Conservation (phyloP, 257 asterid genomes). For the Paraleonurus japonicus region DNA sequence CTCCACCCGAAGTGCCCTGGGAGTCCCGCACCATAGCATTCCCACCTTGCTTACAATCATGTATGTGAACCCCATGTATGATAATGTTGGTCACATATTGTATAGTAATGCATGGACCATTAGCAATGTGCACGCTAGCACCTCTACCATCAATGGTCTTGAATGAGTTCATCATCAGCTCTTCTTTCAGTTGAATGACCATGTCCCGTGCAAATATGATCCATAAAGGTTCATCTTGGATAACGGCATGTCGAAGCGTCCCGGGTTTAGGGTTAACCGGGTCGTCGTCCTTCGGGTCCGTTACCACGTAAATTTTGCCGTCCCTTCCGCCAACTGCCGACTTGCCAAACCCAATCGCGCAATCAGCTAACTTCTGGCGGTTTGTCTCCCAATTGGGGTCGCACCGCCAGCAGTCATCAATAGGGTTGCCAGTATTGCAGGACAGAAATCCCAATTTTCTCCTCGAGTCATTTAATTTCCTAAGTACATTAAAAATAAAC, state of each 20-base stretch:
- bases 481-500: slow-evolving; percentile 12
- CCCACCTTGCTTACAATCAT: slow-evolving; percentile 70
- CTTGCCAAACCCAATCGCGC: slow-evolving; percentile 66
- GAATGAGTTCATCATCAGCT: slow-evolving; percentile 61
- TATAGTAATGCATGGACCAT: slow-evolving; percentile 67
- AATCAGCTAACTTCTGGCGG: slow-evolving; percentile 54
- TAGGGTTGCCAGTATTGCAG: slow-evolving; percentile 59
- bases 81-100: slow-evolving; percentile 60
- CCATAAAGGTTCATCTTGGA: slow-evolving; percentile 58
- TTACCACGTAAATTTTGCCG: slow-evolving; percentile 56
- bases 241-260: slow-evolving; percentile 54
- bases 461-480: slow-evolving; percentile 45
- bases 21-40: slow-evolving; percentile 60
- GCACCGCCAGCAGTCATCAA: slow-evolving; percentile 65
- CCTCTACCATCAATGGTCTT: slow-evolving; percentile 74
- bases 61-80: slow-evolving; percentile 56
- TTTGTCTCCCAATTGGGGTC: slow-evolving; percentile 52
- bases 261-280: slow-evolving; percentile 57
- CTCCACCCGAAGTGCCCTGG: slow-evolving; percentile 61
- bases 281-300: slow-evolving; percentile 43
- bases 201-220: slow-evolving; percentile 60
- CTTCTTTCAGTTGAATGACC: slow-evolving; percentile 59
- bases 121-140: slow-evolving; percentile 59
- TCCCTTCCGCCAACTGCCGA: slow-evolving; percentile 61
- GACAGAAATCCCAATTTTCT: slow-evolving; percentile 53